phyloP scores from a whole-genome alignment of 2,329 filamentous ascomycete species.

The Aspergillus pseudoglaucus region DNA sequence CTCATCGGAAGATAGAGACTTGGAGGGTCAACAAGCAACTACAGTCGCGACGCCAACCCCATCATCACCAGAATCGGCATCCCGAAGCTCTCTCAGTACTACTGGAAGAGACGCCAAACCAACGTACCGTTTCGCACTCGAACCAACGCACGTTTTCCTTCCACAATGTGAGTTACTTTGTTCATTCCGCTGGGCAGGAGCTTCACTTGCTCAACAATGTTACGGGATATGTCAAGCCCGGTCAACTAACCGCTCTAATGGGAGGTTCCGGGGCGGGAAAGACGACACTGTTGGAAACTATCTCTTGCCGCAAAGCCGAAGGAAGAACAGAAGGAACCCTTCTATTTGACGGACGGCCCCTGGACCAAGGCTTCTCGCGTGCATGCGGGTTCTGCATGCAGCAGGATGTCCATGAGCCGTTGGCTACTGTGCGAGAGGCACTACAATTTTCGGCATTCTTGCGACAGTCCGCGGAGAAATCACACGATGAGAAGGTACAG shows the following conservation, averaged over 20 bases:
- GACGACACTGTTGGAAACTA: constrained; percentile 35
- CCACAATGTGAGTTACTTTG: constrained; percentile 69
- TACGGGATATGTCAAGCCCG: constrained; percentile 64
- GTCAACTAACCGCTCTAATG: constrained; percentile 69
- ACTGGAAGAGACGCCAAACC: no score
- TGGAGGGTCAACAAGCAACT: no score
- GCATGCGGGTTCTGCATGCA: constrained; percentile 51
- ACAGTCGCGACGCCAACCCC: no score
- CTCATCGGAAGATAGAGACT: no score
- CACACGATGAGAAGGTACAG: constrained; percentile 51
- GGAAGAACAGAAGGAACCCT: constrained; percentile 32
- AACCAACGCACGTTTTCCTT: constrained; percentile 60
- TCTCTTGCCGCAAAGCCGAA: constrained; percentile 32
- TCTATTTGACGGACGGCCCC: constrained; percentile 29
- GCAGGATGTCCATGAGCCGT: constrained; percentile 57
- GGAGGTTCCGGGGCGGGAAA: constrained; percentile 57
- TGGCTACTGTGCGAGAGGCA: constrained; percentile 57
- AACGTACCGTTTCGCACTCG: no score
- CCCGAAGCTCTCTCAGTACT: no score
- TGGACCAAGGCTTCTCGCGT: constrained; percentile 40
- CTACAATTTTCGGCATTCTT: constrained; percentile 57
- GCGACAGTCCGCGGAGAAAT: constrained; percentile 49
- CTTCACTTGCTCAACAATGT: constrained; percentile 49
- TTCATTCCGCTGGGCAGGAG: constrained; percentile 33
- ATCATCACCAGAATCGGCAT: no score